Evolutionary conservation across 306 rosid genomes (phyloP), one percentile per base, ranked within the genome.

Genomic region (Vigna hirtella): DNA sequence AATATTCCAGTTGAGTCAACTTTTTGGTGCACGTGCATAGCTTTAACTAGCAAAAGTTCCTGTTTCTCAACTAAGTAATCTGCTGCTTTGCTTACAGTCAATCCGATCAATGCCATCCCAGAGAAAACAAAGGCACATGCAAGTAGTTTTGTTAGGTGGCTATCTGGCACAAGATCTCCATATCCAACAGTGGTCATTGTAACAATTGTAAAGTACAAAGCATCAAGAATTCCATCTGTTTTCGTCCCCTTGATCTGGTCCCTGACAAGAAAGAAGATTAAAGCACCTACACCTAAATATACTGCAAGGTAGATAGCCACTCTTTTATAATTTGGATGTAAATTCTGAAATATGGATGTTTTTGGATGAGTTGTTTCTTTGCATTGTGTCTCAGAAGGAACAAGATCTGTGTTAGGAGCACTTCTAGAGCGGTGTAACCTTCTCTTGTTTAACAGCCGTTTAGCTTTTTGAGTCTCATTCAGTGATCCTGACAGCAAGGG

Each of bases 111-210:
- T 42, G 89, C 87, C 87, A 86, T 86, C 58, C 87, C 89, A 1
- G 89, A 73, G 80, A 86, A 86, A 66, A 86, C 87, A 65, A 86
- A 86, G 74, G 85, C 85, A 42, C 89, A 86, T 0, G 89, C 89
- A 4, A 86, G 85, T 55, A 86, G 79, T 58, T 83, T 86, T 36
- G 89, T 83, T n/a, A 80, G 81, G 72, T 74, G 40, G 20, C 84
- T 86, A 58, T 81, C 51, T 3, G 89, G 89, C 10, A 86, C 89
- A 49, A 86, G 87, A 24, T 86, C 89, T 48, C 89, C 89, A 50
- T 86, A 86, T 80, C 89, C 89, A 56, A 86, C 89, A 1, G 89
- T 86, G 40, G 89, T 83, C 89, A 86, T 86, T 17, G 89, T 86
- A 57, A 86, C 89, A 68, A 86, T 77, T 40, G 87, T 77, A 4